These are phyloP conservation scores for Ceratobasidium sp. DNA, from an alignment of 1,284 basidiomycete genomes.

Conservation along the genomic window DNA sequence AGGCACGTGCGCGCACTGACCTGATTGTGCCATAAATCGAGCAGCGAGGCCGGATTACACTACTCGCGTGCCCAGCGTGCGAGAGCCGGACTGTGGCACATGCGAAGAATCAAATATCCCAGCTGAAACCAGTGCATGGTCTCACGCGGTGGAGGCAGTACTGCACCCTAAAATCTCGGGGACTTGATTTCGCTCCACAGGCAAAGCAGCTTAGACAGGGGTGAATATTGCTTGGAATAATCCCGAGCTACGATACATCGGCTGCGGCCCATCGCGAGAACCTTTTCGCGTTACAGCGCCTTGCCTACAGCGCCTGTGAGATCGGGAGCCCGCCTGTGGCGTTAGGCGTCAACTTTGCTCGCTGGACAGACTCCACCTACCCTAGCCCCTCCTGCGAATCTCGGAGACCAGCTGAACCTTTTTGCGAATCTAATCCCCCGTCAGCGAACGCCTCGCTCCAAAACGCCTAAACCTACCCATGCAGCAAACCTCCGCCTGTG, in stretches of 20 bases:
- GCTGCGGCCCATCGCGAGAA: not conserved
- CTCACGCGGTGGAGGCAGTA: slow-evolving; percentile 27
- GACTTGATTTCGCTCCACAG: slow-evolving; percentile 15
- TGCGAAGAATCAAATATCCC: slow-evolving; percentile 33
- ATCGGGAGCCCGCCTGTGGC: slow-evolving; percentile 49
- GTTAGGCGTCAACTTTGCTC: not conserved
- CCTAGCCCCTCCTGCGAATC: slow-evolving; percentile 66
- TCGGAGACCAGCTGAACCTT: slow-evolving; percentile 69
- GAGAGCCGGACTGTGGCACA: slow-evolving; percentile 24
- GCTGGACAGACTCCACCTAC: slow-evolving; percentile 49
- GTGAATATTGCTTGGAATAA: slow-evolving; percentile 15
- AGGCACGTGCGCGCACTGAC: slow-evolving; percentile 42
- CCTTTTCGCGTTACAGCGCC: slow-evolving; percentile 1
- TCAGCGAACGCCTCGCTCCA: slow-evolving; percentile 21
- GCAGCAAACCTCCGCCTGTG: slow-evolving; percentile 77
- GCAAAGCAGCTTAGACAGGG: slow-evolving; percentile 28
- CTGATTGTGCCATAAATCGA: slow-evolving; percentile 44
- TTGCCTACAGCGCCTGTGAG: not conserved
- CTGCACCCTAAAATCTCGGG: slow-evolving; percentile 29
- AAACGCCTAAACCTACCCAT: slow-evolving; percentile 64
- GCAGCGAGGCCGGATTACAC: slow-evolving; percentile 34
- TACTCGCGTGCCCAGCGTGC: slow-evolving; percentile 35
- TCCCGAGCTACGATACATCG: slow-evolving; percentile 13
- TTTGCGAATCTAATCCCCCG: slow-evolving; percentile 67
- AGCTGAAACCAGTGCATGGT: slow-evolving; percentile 40